Conservation (phyloP, 2,329 filamentous ascomycete genomes). For the Podosphaera xanthii region DNA sequence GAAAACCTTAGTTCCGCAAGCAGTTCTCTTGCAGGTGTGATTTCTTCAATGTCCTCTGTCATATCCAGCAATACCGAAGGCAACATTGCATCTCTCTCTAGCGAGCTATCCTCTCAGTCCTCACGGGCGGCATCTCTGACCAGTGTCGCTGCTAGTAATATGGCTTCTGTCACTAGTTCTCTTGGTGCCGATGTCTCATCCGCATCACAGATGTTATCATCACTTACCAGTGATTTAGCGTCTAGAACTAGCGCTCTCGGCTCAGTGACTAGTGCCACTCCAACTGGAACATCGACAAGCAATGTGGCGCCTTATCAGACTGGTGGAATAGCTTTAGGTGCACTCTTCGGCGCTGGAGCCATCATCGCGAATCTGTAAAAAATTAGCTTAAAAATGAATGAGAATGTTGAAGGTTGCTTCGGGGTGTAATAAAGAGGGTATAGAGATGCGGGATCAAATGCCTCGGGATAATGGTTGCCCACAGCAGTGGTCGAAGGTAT, state of each 20-base stretch:
- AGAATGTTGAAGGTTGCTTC: too few relatives aligned
- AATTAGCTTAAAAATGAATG: too few relatives aligned
- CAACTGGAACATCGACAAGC: background rate
- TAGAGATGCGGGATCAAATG: too few relatives aligned
- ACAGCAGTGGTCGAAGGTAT: too few relatives aligned
- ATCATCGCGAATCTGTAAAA: conserved; percentile 11
- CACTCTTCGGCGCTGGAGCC: conserved; percentile 13
- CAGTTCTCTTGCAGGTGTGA: background rate
- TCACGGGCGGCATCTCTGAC: background rate
- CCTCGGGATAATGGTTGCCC: too few relatives aligned
- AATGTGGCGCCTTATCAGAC: conserved; percentile 8
- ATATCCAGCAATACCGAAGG: too few relatives aligned
- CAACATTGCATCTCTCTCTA: too few relatives aligned
- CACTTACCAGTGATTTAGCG: background rate
- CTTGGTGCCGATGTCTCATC: background rate
- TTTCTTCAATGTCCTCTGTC: too few relatives aligned
- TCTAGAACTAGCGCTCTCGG: background rate
- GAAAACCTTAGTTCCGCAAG: background rate
- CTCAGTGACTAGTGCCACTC: background rate
- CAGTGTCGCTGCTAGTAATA: background rate
- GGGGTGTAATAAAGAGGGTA: too few relatives aligned
- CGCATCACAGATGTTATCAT: background rate
- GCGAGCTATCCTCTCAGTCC: too few relatives aligned
- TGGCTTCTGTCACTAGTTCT: background rate
- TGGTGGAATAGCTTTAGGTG: conserved; percentile 12